These are phyloP conservation scores for Ogataea zsoltii DNA, from an alignment of 805 yeast genomes.

Conservation along the genomic window DNA sequence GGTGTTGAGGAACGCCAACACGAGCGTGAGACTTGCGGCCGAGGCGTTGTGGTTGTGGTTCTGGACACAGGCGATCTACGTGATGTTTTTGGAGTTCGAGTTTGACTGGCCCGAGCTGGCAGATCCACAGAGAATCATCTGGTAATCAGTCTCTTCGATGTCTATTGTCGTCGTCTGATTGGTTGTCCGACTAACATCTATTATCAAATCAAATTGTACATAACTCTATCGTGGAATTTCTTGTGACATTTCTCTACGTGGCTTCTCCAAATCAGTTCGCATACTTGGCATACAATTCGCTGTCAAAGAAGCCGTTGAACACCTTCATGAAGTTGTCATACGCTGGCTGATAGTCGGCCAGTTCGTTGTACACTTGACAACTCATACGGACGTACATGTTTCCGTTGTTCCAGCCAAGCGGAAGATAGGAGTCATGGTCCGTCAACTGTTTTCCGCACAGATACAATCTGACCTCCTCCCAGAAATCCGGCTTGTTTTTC, in stretches of 20 bases:
- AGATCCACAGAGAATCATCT: constrained; percentile 76
- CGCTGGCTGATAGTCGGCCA: constrained; percentile 52
- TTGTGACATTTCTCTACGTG: not conserved
- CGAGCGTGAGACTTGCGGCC: constrained; percentile 38
- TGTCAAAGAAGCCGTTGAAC: constrained; percentile 24
- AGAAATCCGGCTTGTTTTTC: constrained; percentile 8
- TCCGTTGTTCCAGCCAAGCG: constrained; percentile 43
- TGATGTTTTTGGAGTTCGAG: constrained; percentile 58
- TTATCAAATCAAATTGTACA: not conserved
- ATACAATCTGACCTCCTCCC: constrained; percentile 10
- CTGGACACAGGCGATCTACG: constrained; percentile 53
- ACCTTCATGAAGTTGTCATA: constrained; percentile 39
- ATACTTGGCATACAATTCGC: not conserved
- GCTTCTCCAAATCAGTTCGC: no score
- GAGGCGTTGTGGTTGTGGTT: constrained; percentile 66
- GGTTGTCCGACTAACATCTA: not conserved
- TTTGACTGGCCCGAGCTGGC: constrained; percentile 70
- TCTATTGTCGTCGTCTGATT: no score
- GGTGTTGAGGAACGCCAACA: constrained; percentile 23
- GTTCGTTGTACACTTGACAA: constrained; percentile 60
- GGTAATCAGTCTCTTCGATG: constrained; percentile 62
- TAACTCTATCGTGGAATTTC: no score
- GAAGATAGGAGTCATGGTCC: constrained; percentile 48
- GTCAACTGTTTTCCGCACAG: constrained; percentile 24
- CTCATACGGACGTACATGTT: constrained; percentile 51